A percentile compares a stretch with the other conserved stretches of the same genome.
phyloP scores from a whole-genome alignment of 345 rosid genomes.

The Syzygium oleosum region DNA sequence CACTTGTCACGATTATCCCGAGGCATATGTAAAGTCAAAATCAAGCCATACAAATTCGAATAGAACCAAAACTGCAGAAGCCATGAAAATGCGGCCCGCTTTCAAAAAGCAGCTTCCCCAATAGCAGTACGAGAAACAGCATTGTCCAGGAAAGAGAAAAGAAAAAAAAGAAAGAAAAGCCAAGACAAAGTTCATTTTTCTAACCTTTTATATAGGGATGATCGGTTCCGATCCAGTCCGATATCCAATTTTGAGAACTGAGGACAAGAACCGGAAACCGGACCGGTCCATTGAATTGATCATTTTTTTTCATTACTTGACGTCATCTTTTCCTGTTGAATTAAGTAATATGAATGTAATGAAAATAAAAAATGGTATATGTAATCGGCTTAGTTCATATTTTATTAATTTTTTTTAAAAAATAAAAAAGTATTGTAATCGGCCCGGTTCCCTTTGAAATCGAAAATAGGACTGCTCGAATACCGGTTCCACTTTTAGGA shows the following conservation, averaged over 20 bases:
- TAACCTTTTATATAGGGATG: not conserved
- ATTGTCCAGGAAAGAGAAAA: not conserved
- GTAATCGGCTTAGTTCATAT: too few species aligned
- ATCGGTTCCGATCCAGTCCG: fast-evolving
- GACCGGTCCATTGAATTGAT: too few species aligned
- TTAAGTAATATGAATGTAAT: too few species aligned
- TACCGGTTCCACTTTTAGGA: too few species aligned
- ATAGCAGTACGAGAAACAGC: not conserved
- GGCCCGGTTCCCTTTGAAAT: too few species aligned
- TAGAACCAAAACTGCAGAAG: not conserved
- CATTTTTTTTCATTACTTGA: too few species aligned
- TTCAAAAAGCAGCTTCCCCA: not conserved
- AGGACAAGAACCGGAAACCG: too few species aligned
- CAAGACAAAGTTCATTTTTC: not conserved
- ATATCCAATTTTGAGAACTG: too few species aligned
- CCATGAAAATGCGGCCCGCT: not conserved
- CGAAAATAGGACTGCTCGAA: fast-evolving
- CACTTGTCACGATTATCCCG: not conserved
- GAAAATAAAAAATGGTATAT: too few species aligned
- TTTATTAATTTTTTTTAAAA: too few species aligned
- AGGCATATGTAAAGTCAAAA: not conserved
- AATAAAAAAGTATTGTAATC: too few species aligned
- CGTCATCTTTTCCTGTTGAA: too few species aligned
- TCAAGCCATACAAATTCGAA: not conserved
- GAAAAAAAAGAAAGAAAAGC: not conserved